Conservation (phyloP, 2,329 filamentous ascomycete genomes). For the Aspergillus sp. region DNA sequence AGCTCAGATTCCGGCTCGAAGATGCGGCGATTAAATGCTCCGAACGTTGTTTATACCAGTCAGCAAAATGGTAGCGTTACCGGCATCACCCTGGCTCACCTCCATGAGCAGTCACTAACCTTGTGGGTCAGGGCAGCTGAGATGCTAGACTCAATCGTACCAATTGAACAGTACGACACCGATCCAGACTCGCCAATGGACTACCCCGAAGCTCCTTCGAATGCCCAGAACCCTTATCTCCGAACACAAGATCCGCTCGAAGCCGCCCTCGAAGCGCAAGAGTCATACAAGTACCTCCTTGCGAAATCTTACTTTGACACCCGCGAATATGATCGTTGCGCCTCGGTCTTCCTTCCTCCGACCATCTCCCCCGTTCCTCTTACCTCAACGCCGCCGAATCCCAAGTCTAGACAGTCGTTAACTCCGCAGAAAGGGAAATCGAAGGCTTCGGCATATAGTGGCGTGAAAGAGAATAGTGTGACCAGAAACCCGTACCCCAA, state of each 20-base stretch:
- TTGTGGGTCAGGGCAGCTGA: slow-evolving; percentile 75
- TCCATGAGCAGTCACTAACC: slow-evolving; percentile 14
- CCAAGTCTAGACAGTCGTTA: slow-evolving; percentile 41
- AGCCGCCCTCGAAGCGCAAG: slow-evolving; percentile 72
- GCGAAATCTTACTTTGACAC: slow-evolving; percentile 96
- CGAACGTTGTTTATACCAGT: slow-evolving; percentile 92
- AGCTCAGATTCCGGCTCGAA: slow-evolving; percentile 74
- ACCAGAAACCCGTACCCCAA: slow-evolving; percentile 46
- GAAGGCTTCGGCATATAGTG: slow-evolving; percentile 50
- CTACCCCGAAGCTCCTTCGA: slow-evolving; percentile 52
- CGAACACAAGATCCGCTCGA: slow-evolving; percentile 69
- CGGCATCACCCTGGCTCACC: neutral
- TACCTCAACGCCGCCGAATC: slow-evolving; percentile 35
- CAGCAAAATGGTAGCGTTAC: slow-evolving; percentile 78
- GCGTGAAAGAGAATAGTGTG: slow-evolving; percentile 36
- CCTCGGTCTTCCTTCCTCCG: slow-evolving; percentile 82
- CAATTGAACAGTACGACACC: slow-evolving; percentile 58
- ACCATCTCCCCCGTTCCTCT: slow-evolving; percentile 70
- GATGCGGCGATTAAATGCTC: slow-evolving; percentile 88
- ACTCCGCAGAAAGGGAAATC: slow-evolving; percentile 61
- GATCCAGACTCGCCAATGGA: slow-evolving; percentile 62
- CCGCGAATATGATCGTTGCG: slow-evolving; percentile 90
- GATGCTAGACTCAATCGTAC: slow-evolving; percentile 78
- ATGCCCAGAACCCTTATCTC: slow-evolving; percentile 52
- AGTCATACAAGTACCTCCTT: slow-evolving; percentile 80